Base-by-base conservation (phyloP, 2,329 filamentous ascomycete species). In the Ophiocordyceps camponoti-rufipedis region DNA sequence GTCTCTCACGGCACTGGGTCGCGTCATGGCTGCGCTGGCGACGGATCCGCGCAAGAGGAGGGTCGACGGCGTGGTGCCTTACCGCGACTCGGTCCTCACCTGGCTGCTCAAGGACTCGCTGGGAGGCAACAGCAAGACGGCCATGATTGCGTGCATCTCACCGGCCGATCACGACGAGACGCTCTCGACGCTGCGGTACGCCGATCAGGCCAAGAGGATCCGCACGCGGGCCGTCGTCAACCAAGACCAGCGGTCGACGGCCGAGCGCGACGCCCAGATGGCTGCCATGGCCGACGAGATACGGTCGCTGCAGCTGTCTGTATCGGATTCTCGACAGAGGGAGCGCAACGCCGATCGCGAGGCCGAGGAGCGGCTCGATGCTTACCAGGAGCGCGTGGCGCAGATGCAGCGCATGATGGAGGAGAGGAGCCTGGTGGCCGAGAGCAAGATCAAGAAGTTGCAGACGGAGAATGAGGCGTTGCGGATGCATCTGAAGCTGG, bases 111-210 rank as follows among this genome's bases (percentile, higher is more conserved):
- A 96, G 61, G 91, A 98, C 62, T 93, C 85, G 1, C 71, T 98
- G 0, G 91, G 91, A 12, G 91, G 91, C 46, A 98, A 98, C 71
- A 89, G 82, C 57, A 98, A 96, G 65, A 98, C 91, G 10, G 91
- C 91, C 50, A 98, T 98, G 91, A 95, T 98, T 55, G 91, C 91
- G 9, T 96, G 91, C 60, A 94, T 98, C 54, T 82, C 87, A 5
- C 91, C 91, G 0, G 81, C 85, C 1, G 91, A 98, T 65, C 96
- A 98, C 58, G 91, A 98, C 47, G 91, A 98, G 61, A 98, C 91
- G 0, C 74, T 98, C 1, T 94, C 86, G 2, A 98, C 91, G 1
- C 76, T 98, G 12, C 85, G 91, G 35, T 98, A 98, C 61, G 91
- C 91, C 18, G 89, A 98, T 62, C 89, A 96, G 64, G 91, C 91